Conservation (phyloP, 1,139 yeast genomes). For the Candida sp. region DNA sequence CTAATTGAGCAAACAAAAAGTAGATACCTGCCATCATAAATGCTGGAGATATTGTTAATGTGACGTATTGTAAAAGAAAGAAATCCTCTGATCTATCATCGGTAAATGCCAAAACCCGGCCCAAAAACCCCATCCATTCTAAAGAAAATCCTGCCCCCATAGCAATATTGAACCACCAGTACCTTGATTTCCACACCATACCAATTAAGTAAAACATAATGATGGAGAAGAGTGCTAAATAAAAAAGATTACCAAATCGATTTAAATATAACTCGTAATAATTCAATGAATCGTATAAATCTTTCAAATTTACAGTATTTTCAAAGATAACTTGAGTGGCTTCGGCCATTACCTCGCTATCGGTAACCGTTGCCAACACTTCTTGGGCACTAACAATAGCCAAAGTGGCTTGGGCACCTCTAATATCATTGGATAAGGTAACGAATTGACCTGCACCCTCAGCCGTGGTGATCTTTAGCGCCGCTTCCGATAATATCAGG, state of each 20-base stretch:
- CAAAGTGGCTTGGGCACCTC: slow-evolving; percentile 40
- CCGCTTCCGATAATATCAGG: neutral
- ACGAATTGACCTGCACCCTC: neutral
- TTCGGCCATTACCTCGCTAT: slow-evolving; percentile 16
- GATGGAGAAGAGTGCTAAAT: slow-evolving; percentile 21
- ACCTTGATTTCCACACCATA: slow-evolving; percentile 20
- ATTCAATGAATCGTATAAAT: slow-evolving; percentile 23
- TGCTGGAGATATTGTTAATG: slow-evolving; percentile 81
- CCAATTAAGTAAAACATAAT: slow-evolving; percentile 17
- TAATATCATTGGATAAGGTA: slow-evolving; percentile 18
- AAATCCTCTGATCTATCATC: slow-evolving; percentile 33
- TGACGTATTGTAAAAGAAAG: slow-evolving; percentile 64
- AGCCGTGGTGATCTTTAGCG: neutral
- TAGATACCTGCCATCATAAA: slow-evolving; percentile 89
- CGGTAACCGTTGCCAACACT: slow-evolving; percentile 39
- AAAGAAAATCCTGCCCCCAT: slow-evolving; percentile 25
- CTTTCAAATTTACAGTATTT: slow-evolving; percentile 29
- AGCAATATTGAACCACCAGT: slow-evolving; percentile 27
- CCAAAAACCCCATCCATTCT: slow-evolving; percentile 63
- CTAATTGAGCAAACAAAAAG: slow-evolving; percentile 69
- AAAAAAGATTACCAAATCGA: slow-evolving; percentile 29
- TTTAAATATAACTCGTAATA: slow-evolving; percentile 19
- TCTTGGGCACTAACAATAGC: slow-evolving; percentile 29
- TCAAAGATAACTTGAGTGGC: slow-evolving; percentile 31
- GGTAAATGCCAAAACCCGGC: slow-evolving; percentile 48